A percentile compares a stretch with the other conserved stretches of the same genome.
phyloP scores from a whole-genome alignment of 257 asterid species.

The Buddleja alternifolia region DNA sequence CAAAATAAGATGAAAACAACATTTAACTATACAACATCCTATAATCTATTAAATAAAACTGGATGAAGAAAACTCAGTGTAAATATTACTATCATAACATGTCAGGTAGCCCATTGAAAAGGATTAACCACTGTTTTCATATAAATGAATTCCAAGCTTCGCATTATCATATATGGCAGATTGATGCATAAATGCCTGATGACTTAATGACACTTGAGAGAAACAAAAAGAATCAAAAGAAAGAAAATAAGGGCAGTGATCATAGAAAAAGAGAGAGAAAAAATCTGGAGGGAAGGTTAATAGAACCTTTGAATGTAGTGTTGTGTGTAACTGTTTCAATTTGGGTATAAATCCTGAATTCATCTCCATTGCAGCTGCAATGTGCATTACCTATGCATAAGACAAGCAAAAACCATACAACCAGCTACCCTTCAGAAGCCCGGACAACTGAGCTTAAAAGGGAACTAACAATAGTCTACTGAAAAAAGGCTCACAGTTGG shows the following conservation, averaged over 20 bases:
- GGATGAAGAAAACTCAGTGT: neutral
- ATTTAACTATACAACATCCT: neutral
- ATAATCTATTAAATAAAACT: neutral
- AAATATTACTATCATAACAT: slow-evolving; percentile 2
- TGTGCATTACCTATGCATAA: slow-evolving; percentile 86
- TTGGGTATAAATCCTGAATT: slow-evolving; percentile 82
- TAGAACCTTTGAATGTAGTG: slow-evolving; percentile 79
- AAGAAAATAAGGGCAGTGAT: neutral
- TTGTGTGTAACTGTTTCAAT: slow-evolving; percentile 80
- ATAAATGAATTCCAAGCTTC: slow-evolving; percentile 11
- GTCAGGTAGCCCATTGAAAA: neutral
- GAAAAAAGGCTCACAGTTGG: slow-evolving; percentile 76
- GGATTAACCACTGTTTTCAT: neutral
- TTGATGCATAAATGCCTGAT: slow-evolving; percentile 20
- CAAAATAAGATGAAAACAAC: neutral
- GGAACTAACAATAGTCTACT: slow-evolving; percentile 23
- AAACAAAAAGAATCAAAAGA: neutral
- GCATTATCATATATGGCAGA: neutral
- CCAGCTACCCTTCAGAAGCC: neutral
- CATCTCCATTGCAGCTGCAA: slow-evolving; percentile 92
- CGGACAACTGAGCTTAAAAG: slow-evolving; percentile 7
- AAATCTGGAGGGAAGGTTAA: neutral
- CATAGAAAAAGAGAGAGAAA: neutral
- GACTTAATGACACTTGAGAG: slow-evolving; percentile 8
- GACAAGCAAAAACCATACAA: slow-evolving; percentile 23